Evolutionary conservation across 306 rosid species (phyloP), one percentile per base, ranked within the genome.

Genomic region (Fragaria nilgerrensis): DNA sequence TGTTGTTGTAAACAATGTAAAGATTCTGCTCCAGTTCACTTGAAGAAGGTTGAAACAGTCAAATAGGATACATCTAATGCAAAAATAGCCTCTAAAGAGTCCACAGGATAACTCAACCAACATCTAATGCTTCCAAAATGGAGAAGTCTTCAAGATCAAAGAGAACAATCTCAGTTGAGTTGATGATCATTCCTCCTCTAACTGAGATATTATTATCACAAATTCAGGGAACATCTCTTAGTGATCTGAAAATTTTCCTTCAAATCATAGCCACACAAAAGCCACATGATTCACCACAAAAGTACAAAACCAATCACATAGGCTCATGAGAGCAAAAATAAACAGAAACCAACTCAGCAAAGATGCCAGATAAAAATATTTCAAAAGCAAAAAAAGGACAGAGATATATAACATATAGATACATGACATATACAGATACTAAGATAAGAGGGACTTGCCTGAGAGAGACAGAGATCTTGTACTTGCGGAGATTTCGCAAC

Each of bases 391-490:
- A 32, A 17, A 25, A 27, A 29, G 3, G 9, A 62, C 9, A 43
- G 7, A 39, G 2, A 2, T 25, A 9, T 11, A 47, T 22, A 67
- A 52, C 32, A 66, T 3, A 15, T 7, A 52, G 1, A 64, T 27
- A 13, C 1, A 63, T 32, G 19, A 75, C 47, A 75, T 14, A 45
- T 9, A 29, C 48, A 76, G 56, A 76, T 4, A 71, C 17, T 2
- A n/a, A 20, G 37, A 17, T 2, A 52, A 43, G 70, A 75, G 6
- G 48, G 72, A 12, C 73, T 29, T 43, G 29, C 56, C 50, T 19
- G 72, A 67, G 73, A 44, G 74, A 27, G 56, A 55, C 43, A 53
- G 68, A 67, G 68, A 52, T 77, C 58, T 53, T 53, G 74, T 50
- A 36, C 53, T 53, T 16, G 9, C 47, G 20, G n/a, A 27, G 13